Evolutionary conservation across 495 filamentous ascomycete species (phyloP).

Genomic region (Aspergillus conjunctus): DNA sequence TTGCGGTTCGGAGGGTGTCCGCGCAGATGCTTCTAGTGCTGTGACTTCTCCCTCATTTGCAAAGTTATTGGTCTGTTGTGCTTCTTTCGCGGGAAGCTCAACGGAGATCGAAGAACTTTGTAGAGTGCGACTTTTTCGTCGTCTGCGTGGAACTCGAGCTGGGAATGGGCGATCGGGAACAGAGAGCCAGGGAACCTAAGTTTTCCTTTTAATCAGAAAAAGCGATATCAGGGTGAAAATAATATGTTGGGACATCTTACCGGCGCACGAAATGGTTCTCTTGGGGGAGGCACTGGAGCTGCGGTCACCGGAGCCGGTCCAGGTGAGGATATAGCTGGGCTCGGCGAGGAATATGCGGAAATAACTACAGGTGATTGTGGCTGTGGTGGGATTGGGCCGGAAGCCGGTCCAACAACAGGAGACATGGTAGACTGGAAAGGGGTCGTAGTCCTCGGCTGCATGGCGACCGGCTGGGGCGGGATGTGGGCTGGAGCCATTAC

Average conservation of each 20-base stretch:
- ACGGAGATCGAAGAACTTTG: slow-evolving; percentile 39
- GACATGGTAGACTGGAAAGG: slow-evolving; percentile 48
- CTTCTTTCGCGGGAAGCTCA: slow-evolving; percentile 53
- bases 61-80: slow-evolving; percentile 25
- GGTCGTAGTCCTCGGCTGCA: slow-evolving; percentile 46
- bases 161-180: slow-evolving; percentile 69
- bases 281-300: slow-evolving; percentile 19
- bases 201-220: slow-evolving; percentile 8
- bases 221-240: neutral
- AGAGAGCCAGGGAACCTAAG: slow-evolving; percentile 82
- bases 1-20: slow-evolving; percentile 57
- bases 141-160: slow-evolving; percentile 42
- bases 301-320: slow-evolving; percentile 32
- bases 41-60: slow-evolving; percentile 27
- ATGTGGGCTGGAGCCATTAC: slow-evolving; percentile 44
- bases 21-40: slow-evolving; percentile 29
- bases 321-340: slow-evolving; percentile 36
- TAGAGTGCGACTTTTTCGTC: slow-evolving; percentile 43
- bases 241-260: slow-evolving; percentile 50
- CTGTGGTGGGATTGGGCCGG: slow-evolving; percentile 36
- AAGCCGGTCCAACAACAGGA: slow-evolving; percentile 34
- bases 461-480: slow-evolving; percentile 37
- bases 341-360: slow-evolving; percentile 32
- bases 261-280: slow-evolving; percentile 60
- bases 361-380: slow-evolving; percentile 36